Evolutionary conservation across 345 rosid genomes (phyloP).

Genomic region (Pelargonium nanum): DNA sequence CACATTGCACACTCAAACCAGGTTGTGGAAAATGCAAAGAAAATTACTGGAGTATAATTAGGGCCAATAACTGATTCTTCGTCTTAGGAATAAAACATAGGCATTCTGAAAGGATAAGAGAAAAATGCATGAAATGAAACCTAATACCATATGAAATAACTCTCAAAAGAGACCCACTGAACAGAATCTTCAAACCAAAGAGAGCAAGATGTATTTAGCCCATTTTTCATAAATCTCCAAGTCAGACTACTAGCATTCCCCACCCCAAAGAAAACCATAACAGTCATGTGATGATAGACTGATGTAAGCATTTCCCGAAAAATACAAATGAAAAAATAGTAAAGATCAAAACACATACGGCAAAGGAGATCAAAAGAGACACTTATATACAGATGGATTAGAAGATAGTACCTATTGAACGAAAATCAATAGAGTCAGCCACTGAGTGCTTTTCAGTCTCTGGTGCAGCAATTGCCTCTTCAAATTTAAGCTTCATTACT

Average conservation of each 20-base stretch:
- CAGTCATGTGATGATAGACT: too few species aligned
- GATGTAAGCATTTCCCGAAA: too few species aligned
- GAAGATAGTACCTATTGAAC: conserved; percentile 49
- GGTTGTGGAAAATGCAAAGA: neutral
- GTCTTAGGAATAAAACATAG: too few species aligned
- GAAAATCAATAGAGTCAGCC: conserved; percentile 83
- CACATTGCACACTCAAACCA: neutral
- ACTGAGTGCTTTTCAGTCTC: conserved; percentile 59
- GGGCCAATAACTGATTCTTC: neutral
- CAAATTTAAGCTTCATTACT: conserved; percentile 85
- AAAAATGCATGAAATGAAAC: neutral
- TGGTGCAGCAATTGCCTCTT: conserved; percentile 87
- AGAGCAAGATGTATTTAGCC: neutral
- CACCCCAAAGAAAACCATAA: too few species aligned
- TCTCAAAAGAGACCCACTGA: neutral
- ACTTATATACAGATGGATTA: neutral
- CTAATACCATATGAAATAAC: neutral
- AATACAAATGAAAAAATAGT: neutral
- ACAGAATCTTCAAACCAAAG: conserved; percentile 1
- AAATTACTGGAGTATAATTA: too few species aligned
- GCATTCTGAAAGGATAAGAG: too few species aligned
- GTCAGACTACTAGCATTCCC: too few species aligned
- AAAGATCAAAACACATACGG: neutral
- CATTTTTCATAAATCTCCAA: too few species aligned
- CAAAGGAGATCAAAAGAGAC: neutral